These are phyloP conservation scores for Aspergillus flavus DNA, from an alignment of 2,329 filamentous ascomycete species.

Conservation along the genomic window DNA sequence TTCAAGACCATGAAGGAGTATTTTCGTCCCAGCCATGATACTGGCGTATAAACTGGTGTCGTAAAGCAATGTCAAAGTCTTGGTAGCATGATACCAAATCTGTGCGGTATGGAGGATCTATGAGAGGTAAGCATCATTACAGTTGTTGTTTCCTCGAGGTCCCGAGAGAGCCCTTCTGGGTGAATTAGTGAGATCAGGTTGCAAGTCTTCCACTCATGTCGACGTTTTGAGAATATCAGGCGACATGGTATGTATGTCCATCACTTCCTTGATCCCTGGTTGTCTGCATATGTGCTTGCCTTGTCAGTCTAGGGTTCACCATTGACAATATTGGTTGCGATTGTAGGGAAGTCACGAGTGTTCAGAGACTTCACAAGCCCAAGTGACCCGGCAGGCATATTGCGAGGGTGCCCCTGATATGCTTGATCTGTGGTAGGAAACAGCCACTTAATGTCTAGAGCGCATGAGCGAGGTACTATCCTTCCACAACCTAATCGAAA, in stretches of 20 bases:
- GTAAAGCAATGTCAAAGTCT: background rate
- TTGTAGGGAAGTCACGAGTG: too few species aligned
- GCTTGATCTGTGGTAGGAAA: background rate
- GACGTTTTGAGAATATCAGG: background rate
- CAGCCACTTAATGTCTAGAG: background rate
- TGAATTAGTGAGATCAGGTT: background rate
- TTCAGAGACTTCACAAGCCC: background rate
- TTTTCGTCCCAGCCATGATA: background rate
- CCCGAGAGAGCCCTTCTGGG: background rate
- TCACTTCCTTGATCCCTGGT: background rate
- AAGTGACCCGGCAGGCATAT: background rate
- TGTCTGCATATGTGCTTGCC: background rate
- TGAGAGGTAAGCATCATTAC: background rate
- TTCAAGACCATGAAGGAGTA: background rate
- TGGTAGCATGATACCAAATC: rapidly evolving
- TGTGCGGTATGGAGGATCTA: background rate
- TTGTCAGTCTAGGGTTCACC: background rate
- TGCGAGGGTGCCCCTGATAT: background rate
- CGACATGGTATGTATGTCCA: background rate
- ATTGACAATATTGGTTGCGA: background rate
- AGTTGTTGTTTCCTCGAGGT: background rate
- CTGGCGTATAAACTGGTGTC: background rate
- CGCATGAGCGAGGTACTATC: background rate
- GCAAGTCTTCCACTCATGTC: background rate
- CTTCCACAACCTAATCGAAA: background rate